Evolutionary conservation across 2,329 filamentous ascomycete species (phyloP).

Genomic region (Fusarium albosuccineum): DNA sequence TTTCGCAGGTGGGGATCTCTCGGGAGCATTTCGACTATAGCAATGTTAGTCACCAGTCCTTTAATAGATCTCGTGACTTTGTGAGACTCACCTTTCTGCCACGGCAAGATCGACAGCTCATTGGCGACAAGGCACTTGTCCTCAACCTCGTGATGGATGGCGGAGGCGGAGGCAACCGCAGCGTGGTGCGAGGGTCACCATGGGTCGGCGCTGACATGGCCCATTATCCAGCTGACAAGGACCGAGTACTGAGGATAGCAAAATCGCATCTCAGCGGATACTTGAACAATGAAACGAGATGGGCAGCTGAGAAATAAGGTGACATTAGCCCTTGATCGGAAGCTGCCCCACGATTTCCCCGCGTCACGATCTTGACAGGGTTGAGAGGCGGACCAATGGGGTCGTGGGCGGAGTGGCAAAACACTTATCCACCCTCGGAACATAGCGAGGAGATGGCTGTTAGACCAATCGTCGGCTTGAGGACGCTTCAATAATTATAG

Average conservation of each 20-base stretch:
- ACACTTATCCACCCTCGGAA: slow-evolving; percentile 3
- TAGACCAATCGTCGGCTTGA: no score
- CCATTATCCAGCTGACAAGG: background rate
- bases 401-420: background rate
- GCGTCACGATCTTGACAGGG: background rate
- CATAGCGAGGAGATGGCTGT: background rate
- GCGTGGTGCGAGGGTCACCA: background rate
- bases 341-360: slow-evolving; percentile 3
- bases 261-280: background rate
- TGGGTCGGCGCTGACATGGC: background rate
- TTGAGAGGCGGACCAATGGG: no score
- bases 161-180: background rate
- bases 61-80: no score
- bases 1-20: slow-evolving; percentile 21
- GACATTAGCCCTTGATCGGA: background rate
- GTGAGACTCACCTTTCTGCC: slow-evolving; percentile 12
- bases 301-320: background rate
- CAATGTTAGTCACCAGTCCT: no score
- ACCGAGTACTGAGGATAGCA: background rate
- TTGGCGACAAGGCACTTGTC: slow-evolving; percentile 5
- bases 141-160: background rate
- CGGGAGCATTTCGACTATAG: slow-evolving; percentile 21
- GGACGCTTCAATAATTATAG: no score
- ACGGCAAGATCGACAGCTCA: slow-evolving; percentile 30
- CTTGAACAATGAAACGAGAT: background rate